Evolutionary conservation across 2,329 filamentous ascomycete species (phyloP).

Genomic region (Paracamarosporium sp.): DNA sequence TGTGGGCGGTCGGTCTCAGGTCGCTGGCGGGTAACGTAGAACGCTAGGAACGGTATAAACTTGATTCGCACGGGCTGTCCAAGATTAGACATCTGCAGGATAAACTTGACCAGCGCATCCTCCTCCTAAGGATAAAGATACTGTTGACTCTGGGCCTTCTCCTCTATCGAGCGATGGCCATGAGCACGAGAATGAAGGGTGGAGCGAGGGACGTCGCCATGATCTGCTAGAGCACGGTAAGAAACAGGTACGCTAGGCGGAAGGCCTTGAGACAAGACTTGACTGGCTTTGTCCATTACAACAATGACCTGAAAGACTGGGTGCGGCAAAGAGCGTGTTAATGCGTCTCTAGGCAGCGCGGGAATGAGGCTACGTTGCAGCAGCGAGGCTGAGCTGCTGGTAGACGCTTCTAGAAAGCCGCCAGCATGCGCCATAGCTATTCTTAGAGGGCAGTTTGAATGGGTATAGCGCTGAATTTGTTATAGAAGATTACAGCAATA

Average conservation of each 20-base stretch:
- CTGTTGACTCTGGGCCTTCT: slow-evolving; percentile 24
- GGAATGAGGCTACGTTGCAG: no score
- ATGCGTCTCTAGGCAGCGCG: no score
- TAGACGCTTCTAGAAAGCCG: no score
- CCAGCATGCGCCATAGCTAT: no score
- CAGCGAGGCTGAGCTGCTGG: no score
- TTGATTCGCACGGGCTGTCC: slow-evolving; percentile 16
- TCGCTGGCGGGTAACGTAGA: slow-evolving; percentile 8
- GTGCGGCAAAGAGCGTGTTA: no score
- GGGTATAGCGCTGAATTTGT: no score
- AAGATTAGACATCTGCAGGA: slow-evolving; percentile 13
- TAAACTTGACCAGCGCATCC: slow-evolving; percentile 27
- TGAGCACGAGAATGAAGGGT: slow-evolving; percentile 19
- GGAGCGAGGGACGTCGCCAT: slow-evolving; percentile 17
- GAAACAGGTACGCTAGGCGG: slow-evolving; percentile 10
- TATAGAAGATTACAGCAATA: no score
- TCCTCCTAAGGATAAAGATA: slow-evolving; percentile 38
- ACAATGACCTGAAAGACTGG: no score
- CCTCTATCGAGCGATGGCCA: slow-evolving; percentile 15
- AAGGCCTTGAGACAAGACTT: slow-evolving; percentile 14
- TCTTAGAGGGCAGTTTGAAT: no score
- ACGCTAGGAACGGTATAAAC: slow-evolving; percentile 17
- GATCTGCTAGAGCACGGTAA: slow-evolving; percentile 12
- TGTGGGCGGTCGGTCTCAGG: background rate
- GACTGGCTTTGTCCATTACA: slow-evolving; percentile 18